Evolutionary conservation across 352 stramenopile genomes (phyloP), one percentile per base, ranked within the genome.

Genomic region (Pythium chondricola): DNA sequence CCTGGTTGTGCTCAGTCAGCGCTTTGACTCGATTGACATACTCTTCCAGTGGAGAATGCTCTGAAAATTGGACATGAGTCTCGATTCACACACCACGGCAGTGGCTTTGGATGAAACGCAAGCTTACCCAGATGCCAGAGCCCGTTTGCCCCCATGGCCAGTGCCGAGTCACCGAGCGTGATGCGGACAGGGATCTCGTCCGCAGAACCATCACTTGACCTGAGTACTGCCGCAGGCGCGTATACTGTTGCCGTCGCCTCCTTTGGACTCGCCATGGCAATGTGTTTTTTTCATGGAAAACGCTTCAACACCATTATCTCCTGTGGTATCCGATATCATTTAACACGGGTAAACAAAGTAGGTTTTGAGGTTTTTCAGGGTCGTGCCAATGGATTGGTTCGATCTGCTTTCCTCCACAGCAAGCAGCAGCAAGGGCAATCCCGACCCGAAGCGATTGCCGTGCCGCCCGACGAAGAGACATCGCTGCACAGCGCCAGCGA

Each of bases 111-210:
- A 38, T 21, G 20, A 10, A 6, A 52, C 31, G 11, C 48, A 33
- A 33, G 29, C 58, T 7, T 41, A 93, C 83, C 83, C 6, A 92
- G 44, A 37, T 84, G 66, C 83, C 80, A 94, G 13, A 83, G 50
- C 8, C 77, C 75, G 0, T 24, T 27, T 2, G 60, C 55, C 11
- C 48, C 64, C 31, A 92, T 61, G 0, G 57, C 55, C 36, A 92
- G 51, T 46, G 67, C 73, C 30, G 68, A 60, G 10, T 63, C 65
- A 1, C 78, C 78, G 2, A 94, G 66, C 16, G 65, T 73, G 22
- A 94, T 36, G 7, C 52, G 50, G 16, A 94, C 73, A 1, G 80
- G 74, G 45, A 92, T 89, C 53, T 58, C 43, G 37, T 73, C 50
- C 37, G 25, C 33, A 52, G 41, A 26, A 3, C 21, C 26, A 10